phyloP scores from a whole-genome alignment of 2,329 filamentous ascomycete genomes.

The Davidsoniella virescens region DNA sequence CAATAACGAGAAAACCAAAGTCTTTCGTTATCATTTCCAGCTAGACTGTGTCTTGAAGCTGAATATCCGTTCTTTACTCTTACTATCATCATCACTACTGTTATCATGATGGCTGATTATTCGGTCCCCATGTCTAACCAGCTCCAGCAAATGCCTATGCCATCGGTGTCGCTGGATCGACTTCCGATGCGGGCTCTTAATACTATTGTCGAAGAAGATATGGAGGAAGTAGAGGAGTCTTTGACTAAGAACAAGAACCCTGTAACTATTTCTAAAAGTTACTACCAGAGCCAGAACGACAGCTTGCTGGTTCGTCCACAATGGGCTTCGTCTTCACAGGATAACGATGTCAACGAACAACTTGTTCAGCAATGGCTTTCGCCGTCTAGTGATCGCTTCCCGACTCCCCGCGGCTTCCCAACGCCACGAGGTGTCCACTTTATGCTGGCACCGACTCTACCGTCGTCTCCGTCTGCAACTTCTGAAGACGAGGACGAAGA shows the following conservation, averaged over 20 bases:
- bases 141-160: neutral
- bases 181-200: conserved; percentile 37
- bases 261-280: neutral
- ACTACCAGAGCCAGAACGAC: neutral
- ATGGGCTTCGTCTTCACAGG: conserved; percentile 3
- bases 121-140: too few relatives aligned
- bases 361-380: conserved; percentile 43
- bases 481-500: conserved; percentile 28
- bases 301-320: neutral
- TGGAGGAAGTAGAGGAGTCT: neutral
- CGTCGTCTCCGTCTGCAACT: conserved; percentile 41
- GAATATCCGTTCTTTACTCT: conserved; percentile 17
- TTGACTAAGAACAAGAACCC: neutral
- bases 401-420: conserved; percentile 36
- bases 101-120: neutral
- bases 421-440: conserved; percentile 53
- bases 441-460: conserved; percentile 44
- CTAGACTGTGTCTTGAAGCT: neutral
- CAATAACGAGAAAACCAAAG: too few relatives aligned
- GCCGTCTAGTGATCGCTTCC: conserved; percentile 47
- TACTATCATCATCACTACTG: neutral
- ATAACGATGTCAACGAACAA: conserved; percentile 22
- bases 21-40: neutral
- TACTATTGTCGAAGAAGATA: conserved; percentile 46
- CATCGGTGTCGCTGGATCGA: conserved; percentile 38